Base-by-base conservation (phyloP, 768 basidiomycete genomes). In the Leccinum subgranulosum region DNA sequence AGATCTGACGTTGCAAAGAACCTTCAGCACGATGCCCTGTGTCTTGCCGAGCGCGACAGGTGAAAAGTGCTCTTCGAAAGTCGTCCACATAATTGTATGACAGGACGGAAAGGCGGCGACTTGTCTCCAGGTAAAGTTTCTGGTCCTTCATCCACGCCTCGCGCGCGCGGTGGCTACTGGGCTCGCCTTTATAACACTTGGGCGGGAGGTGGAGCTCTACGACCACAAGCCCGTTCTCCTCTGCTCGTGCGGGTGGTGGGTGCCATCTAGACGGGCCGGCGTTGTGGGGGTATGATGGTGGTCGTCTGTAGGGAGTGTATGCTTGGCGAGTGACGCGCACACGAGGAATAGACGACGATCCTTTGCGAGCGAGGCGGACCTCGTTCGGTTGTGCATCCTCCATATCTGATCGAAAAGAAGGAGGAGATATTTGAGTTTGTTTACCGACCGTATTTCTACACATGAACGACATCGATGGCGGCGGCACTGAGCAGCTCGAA, bases 381-480 rank as follows among this genome's bases (percentile, higher is more conserved):
- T 77, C 75, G 58, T 77, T 77, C 19, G 75, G 75, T 51, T 79
- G 77, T 2, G 59, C 58, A 58, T 78, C 77, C 58, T 79, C 77
- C 67, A 69, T 62, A 14, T 46, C 27, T 9, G 43, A 14, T 25
- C 47, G 36, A 49, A 41, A 4, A 45, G 33, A 41, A 5, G 48
- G 17, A 57, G 43, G 10, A 19, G 5, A 43, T 43, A 43, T 64
- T 68, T 66, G 54, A 61, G 54, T 12, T 50, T 73, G 53, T 73
- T 73, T 69, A 43, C n/a, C 1, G 25, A n/a, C 46, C 12, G 39
- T n/a, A 41, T 41, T 47, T 53, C 17, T 10, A 54, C 48, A 56
- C 60, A 67, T 69, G 65, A 45, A 54, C 62, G 41, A 51, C 56
- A 23, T 23, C 23, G 33, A 46, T 55, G 46, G 58, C 48, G 46